These are phyloP conservation scores for Macrocystidia cucumis DNA, from an alignment of 1,284 basidiomycete genomes.

Conservation along the genomic window DNA sequence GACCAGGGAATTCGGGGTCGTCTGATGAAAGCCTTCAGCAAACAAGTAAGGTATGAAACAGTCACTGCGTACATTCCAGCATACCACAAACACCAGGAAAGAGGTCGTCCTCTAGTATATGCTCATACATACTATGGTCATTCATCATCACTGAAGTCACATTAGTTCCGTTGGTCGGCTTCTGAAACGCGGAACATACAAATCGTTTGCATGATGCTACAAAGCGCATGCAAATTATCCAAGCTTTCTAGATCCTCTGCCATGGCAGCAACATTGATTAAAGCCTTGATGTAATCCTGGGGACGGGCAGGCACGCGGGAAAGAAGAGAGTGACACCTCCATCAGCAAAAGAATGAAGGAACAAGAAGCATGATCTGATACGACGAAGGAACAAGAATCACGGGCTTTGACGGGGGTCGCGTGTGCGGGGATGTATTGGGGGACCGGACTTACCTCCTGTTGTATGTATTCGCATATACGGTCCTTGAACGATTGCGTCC, in stretches of 20 bases:
- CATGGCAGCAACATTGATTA: conserved; percentile 78
- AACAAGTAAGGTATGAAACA: conserved; percentile 6
- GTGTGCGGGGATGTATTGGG: conserved; percentile 4
- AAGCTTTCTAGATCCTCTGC: conserved; percentile 93
- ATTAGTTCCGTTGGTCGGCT: conserved; percentile 2
- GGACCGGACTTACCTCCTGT: conserved; percentile 45
- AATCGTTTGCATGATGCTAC: conserved; percentile 92
- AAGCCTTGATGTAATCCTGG: conserved; percentile 83
- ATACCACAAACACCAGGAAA: conserved; percentile 94
- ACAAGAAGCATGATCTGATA: conserved; percentile 11
- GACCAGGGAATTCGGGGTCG: conserved; percentile 91
- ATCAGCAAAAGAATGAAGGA: conserved; percentile 17
- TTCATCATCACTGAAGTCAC: conserved; percentile 85
- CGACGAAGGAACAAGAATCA: conserved; percentile 12
- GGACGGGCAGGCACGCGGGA: conserved; percentile 9
- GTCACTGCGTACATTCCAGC: conserved; percentile 77
- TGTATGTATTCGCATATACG: conserved; percentile 80
- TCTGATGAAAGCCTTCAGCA: conserved; percentile 42
- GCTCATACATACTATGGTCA: conserved; percentile 93
- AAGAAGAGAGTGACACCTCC: conserved; percentile 12
- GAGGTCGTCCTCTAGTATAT: conserved; percentile 89
- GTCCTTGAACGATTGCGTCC: conserved; percentile 65
- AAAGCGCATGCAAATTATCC: conserved; percentile 84
- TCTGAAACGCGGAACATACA: conserved; percentile 44
- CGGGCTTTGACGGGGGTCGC: conserved; percentile 6